Conservation (phyloP, 2,329 filamentous ascomycete genomes). For the Penicillium sp. region DNA sequence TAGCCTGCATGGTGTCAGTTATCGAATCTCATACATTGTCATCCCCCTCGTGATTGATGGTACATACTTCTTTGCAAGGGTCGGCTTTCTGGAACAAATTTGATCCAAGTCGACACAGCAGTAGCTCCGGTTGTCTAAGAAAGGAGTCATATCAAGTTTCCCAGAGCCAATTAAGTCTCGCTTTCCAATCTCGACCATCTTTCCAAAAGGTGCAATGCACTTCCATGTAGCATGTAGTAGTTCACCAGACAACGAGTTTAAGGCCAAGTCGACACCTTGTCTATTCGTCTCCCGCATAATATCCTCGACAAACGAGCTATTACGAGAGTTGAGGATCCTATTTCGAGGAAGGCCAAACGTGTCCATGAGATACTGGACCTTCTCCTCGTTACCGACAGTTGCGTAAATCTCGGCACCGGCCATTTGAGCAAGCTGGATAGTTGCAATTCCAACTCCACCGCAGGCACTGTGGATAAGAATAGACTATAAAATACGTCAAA, state of each 20-base stretch:
- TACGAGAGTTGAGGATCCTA: conserved; percentile 28
- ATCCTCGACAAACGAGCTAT: conserved; percentile 16
- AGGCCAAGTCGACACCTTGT: conserved; percentile 28
- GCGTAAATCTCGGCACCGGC: conserved; percentile 28
- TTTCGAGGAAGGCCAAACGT: conserved; percentile 20
- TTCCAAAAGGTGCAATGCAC: conserved; percentile 34
- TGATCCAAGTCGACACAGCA: conserved; percentile 26
- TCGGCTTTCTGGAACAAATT: conserved; percentile 11
- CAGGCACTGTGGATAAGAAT: conserved; percentile 32
- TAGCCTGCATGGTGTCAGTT: background rate
- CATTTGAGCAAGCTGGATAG: conserved; percentile 27
- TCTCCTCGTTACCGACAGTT: conserved; percentile 26
- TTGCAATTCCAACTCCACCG: conserved; percentile 29
- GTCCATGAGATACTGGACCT: conserved; percentile 24
- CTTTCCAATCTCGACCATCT: conserved; percentile 32
- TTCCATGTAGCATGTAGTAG: conserved; percentile 32
- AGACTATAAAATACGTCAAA: conserved; percentile 11
- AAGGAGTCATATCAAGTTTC: conserved; percentile 26
- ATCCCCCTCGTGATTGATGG: too few relatives aligned
- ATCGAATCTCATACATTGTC: background rate
- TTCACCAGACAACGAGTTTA: conserved; percentile 31
- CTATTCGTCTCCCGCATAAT: conserved; percentile 21
- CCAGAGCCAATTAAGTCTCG: conserved; percentile 25
- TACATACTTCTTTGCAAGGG: conserved; percentile 8
- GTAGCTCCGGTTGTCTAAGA: conserved; percentile 25